phyloP scores from a whole-genome alignment of 2,329 filamentous ascomycete species.

The Whalleya microplaca region DNA sequence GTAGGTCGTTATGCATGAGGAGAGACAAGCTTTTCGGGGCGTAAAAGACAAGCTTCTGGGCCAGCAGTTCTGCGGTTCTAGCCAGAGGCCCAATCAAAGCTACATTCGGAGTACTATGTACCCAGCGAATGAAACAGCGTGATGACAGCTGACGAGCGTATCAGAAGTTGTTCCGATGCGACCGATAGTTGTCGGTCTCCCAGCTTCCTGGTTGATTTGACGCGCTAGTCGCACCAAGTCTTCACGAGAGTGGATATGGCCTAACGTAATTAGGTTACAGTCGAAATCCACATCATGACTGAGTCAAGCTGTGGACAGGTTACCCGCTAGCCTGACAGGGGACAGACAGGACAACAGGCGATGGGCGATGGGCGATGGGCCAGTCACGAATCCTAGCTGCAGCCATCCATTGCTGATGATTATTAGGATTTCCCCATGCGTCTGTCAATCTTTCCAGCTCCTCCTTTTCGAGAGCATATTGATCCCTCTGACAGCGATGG shows the following conservation, averaged over 20 bases:
- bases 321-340: constrained; percentile 19
- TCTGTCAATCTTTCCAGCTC: background rate
- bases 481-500: background rate
- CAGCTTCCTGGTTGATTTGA: background rate
- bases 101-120: no score
- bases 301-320: constrained; percentile 5
- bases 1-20: background rate
- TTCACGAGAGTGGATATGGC: background rate
- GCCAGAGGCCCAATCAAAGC: no score
- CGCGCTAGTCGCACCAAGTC: background rate
- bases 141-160: background rate
- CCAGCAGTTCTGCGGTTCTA: no score
- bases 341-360: no score
- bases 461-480: background rate
- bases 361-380: no score
- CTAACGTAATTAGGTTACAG: constrained; percentile 10
- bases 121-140: no score
- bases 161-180: background rate
- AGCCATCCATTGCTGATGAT: background rate
- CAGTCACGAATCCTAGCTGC: background rate
- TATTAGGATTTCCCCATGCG: background rate
- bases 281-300: constrained; percentile 1
- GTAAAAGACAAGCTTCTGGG: background rate
- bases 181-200: background rate
- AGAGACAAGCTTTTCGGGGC: background rate